Base-by-base conservation (phyloP, 345 rosid genomes). In the Excoecaria agallocha region DNA sequence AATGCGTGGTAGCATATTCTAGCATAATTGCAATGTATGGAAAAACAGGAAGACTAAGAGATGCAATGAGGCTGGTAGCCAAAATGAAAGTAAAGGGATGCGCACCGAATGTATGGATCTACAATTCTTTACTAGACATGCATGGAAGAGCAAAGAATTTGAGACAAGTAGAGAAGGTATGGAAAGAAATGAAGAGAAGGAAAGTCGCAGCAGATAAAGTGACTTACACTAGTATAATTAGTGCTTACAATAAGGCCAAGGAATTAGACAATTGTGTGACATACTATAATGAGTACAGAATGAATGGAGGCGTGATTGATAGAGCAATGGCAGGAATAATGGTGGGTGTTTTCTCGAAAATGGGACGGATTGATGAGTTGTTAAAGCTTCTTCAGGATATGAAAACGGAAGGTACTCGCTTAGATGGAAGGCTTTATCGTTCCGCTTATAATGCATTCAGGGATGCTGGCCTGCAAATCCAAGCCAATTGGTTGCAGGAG, bases 331-430 rank as follows among this genome's bases (percentile, higher is more conserved):
- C 89, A 0, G 96, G 96, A 38, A 87, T 91, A 65, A 91, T 91
- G 96, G 91, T 91, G 3, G 89, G 96, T 8, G 91, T 93, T 30
- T 89, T 90, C 85, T 90, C 97, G 3, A 93, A 93, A 82, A 83
- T 85, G 9, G 84, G 90, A 22, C 79, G 82, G 77, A 69, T 91
- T 2, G 89, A 89, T 45, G 94, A 90, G 84, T 76, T 93, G 73
- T 68, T 91, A 82, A 89, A 83, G 86, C 88, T 93, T 72, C 69
- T 93, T 79, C 82, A 79, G 69, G 96, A 91, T 76, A 89, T 91
- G 87, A 89, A 81, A 73, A 70, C 74, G 8, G 90, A 88, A 74
- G 88, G 93, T 41, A 88, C 89, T 2, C 66, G 49, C 64, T 76
- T 91, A 2, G 97, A 93, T 78, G 83, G 74, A 17, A 77, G 97